Conservation (phyloP, 306 rosid genomes). For the Cyclanthera cordifolia region DNA sequence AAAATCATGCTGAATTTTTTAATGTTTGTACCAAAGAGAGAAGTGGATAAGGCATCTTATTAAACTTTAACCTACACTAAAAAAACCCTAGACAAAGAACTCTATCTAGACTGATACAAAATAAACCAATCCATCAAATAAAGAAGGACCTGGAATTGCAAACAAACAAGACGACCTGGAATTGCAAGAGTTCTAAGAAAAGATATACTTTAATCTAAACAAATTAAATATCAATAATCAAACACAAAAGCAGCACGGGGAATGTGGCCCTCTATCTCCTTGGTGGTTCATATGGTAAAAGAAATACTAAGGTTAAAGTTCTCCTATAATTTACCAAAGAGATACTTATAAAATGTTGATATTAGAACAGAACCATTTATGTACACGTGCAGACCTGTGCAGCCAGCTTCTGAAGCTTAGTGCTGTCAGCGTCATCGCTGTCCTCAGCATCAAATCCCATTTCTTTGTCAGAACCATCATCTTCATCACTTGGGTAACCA, state of each 20-base stretch:
- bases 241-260: too few relatives aligned
- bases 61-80: too few relatives aligned
- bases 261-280: neutral
- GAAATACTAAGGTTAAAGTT: neutral
- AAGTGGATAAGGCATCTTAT: too few relatives aligned
- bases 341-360: neutral
- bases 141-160: neutral
- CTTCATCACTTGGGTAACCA: slow-evolving; percentile 80
- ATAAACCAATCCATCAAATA: too few relatives aligned
- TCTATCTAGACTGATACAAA: too few relatives aligned
- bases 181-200: neutral
- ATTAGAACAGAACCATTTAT: neutral
- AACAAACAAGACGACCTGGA: neutral
- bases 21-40: too few relatives aligned
- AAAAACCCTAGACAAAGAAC: too few relatives aligned
- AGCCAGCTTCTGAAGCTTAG: slow-evolving; percentile 69
- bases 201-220: too few relatives aligned
- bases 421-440: slow-evolving; percentile 69
- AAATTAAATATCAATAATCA: too few relatives aligned
- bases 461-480: slow-evolving; percentile 81
- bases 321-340: neutral
- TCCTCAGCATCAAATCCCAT: slow-evolving; percentile 86
- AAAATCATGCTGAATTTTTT: too few relatives aligned
- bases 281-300: neutral
- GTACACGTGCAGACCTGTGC: slow-evolving; percentile 47